Base-by-base conservation (phyloP, 2,329 filamentous ascomycete genomes). In the Trichoderma simmonsii region DNA sequence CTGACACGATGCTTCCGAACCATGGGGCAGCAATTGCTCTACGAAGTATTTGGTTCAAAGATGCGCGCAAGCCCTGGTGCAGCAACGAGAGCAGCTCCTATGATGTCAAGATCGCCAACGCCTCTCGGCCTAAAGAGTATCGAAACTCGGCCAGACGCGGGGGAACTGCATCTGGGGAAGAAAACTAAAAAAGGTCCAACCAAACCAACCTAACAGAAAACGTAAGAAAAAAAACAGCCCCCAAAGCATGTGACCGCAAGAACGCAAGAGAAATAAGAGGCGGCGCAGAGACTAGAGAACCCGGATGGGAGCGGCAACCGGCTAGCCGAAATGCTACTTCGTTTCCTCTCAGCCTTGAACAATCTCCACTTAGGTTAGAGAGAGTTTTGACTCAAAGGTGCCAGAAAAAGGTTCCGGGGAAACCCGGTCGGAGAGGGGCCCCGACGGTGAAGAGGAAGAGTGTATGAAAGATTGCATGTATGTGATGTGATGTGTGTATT, bases 351-450 rank as follows among this genome's bases (percentile, higher is more conserved):
- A 62, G 59, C 59, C 59, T 39, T 18, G 64, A 21, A 26, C 64
- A 26, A 28, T 39, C 63, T 66, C 63, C 63, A 57, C 48, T 18
- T 24, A 14, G n/a, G 15, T 4, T 4, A 43, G 39, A 54, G 18
- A 66, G 32, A 39, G n/a, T 21, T 14, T 15, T 14, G 14, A 32
- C 36, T 24, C 32, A 34, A 21, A 3, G 6, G 28, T 28, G 28
- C 28, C 28, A 28, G 28, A 30, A 66, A 24, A 30, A 57, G 18
- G 30, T 60, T 43, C 65, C 65, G 65, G 65, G 54, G 65, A 60
- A 68, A 68, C 34, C 65, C 65, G 65, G 54, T 60, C 24, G 39
- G 65, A 68, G 15, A 36, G 43, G 54, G 65, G 24, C n/a, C 26
- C 34, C 30, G 34, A 39, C 15, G 39, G 34, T 43, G 54, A 54